Conservation (phyloP, 208 protist species). For the Tritrichomonas musculus region DNA sequence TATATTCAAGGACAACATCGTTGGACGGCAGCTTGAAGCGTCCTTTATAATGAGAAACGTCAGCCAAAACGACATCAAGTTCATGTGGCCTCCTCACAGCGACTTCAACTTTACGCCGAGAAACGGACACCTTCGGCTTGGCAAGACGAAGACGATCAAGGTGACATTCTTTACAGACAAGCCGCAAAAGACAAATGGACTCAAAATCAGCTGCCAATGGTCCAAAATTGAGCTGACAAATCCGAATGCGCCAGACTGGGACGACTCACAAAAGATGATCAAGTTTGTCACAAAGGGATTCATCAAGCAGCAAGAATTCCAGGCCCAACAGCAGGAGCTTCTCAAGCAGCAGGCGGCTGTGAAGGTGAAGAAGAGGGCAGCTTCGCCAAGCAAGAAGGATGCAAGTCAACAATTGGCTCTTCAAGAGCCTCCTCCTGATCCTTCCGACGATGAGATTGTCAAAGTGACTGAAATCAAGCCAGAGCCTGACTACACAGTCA, state of each 20-base stretch:
- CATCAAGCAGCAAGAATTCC: neutral
- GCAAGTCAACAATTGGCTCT: neutral
- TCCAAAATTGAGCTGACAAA: neutral
- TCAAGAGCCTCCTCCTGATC: neutral
- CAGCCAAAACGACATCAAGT: neutral
- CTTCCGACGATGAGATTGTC: neutral
- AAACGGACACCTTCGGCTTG: neutral
- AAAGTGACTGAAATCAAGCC: conserved; percentile 15
- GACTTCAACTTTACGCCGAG: neutral
- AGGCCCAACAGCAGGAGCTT: neutral
- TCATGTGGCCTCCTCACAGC: neutral
- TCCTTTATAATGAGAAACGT: conserved; percentile 5
- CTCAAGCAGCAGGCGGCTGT: too few species aligned
- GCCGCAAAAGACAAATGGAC: neutral
- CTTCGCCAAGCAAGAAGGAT: neutral
- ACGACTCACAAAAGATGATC: neutral
- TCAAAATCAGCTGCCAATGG: neutral
- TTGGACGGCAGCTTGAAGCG: neutral
- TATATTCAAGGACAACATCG: neutral
- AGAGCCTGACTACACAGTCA: conserved; percentile 39
- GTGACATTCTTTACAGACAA: neutral
- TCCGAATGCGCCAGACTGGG: neutral
- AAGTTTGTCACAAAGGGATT: neutral
- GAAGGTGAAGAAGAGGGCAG: neutral
- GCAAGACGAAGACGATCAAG: neutral